These are phyloP conservation scores for Coemansia sp. DNA, from an alignment of 192 early-diverging fungal genomes.

Conservation along the genomic window DNA sequence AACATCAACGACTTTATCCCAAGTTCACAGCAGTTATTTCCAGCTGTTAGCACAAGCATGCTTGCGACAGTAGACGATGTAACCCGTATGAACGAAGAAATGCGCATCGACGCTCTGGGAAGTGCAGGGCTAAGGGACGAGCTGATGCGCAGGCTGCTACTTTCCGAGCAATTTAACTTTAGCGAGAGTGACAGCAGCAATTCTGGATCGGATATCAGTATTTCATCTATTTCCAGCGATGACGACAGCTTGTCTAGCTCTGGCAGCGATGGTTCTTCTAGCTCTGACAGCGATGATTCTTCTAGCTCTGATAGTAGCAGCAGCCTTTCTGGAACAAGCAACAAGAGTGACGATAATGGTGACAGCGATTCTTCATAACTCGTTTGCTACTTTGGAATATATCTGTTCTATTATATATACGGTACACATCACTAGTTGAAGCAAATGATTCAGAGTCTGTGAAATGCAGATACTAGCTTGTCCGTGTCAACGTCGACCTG, in stretches of 20 bases:
- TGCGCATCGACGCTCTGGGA: conserved; percentile 1
- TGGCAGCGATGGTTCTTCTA: not conserved
- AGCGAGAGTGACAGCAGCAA: not conserved
- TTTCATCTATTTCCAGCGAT: not conserved
- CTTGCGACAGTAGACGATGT: not conserved
- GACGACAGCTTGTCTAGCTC: not conserved
- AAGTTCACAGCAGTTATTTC: conserved; percentile 16
- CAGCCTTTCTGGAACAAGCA: not conserved
- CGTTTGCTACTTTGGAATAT: not conserved
- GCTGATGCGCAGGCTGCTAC: not conserved
- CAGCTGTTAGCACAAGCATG: conserved; percentile 24
- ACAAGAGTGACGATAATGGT: not conserved
- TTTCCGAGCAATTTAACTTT: not conserved
- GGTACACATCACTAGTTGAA: not conserved
- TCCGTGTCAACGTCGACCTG: conserved; percentile 25
- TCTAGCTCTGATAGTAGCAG: not conserved
- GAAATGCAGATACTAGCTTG: conserved; percentile 12
- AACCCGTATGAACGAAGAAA: conserved; percentile 2
- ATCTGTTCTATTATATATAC: not conserved
- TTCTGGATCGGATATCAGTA: not conserved
- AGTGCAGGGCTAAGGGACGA: not conserved
- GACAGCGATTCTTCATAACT: not conserved
- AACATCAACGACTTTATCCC: conserved; percentile 2
- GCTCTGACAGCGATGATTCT: not conserved
- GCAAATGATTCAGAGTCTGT: not conserved